Percentiles rank a stretch among this genome's conserved stretches.
These are phyloP conservation scores for Fusarium coicis DNA, from an alignment of 2,329 filamentous ascomycete species.

Conservation along the genomic window DNA sequence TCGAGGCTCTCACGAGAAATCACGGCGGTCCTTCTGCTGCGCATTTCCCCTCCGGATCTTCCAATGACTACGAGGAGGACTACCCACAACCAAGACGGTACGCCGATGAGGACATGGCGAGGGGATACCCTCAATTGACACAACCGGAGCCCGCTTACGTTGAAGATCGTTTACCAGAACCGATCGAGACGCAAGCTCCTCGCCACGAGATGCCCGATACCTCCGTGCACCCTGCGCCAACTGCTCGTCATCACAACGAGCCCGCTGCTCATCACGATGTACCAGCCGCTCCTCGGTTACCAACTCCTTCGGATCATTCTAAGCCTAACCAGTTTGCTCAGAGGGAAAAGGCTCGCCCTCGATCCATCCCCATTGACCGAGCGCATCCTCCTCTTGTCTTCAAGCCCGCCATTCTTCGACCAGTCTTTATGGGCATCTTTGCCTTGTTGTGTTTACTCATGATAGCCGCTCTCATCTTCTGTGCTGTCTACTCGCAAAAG, in stretches of 20 bases:
- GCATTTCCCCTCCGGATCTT: slow-evolving; percentile 58
- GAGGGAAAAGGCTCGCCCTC: slow-evolving; percentile 46
- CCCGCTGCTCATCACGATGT: slow-evolving; percentile 31
- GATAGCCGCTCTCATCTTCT: slow-evolving; percentile 77
- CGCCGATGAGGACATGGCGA: slow-evolving; percentile 29
- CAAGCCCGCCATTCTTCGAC: slow-evolving; percentile 76
- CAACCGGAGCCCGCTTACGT: slow-evolving; percentile 44
- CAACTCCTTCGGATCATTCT: slow-evolving; percentile 28
- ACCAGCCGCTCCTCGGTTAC: slow-evolving; percentile 10
- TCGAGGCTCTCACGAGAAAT: slow-evolving; percentile 85
- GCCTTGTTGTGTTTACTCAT: slow-evolving; percentile 74
- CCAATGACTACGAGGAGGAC: slow-evolving; percentile 47
- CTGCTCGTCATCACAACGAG: slow-evolving; percentile 18
- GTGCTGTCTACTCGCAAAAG: slow-evolving; percentile 72
- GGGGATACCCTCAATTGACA: slow-evolving; percentile 33
- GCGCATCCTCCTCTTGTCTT: slow-evolving; percentile 69
- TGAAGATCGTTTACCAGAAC: slow-evolving; percentile 42
- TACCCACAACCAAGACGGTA: slow-evolving; percentile 40
- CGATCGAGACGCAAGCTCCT: slow-evolving; percentile 29
- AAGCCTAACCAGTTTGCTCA: slow-evolving; percentile 23
- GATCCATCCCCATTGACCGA: slow-evolving; percentile 52
- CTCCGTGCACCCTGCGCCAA: slow-evolving; percentile 17
- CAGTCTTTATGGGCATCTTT: slow-evolving; percentile 69
- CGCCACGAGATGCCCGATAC: slow-evolving; percentile 35
- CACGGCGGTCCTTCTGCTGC: slow-evolving; percentile 69